These are phyloP conservation scores for Geosiphon pyriformis DNA, from an alignment of 192 early-diverging fungal genomes.

Conservation along the genomic window DNA sequence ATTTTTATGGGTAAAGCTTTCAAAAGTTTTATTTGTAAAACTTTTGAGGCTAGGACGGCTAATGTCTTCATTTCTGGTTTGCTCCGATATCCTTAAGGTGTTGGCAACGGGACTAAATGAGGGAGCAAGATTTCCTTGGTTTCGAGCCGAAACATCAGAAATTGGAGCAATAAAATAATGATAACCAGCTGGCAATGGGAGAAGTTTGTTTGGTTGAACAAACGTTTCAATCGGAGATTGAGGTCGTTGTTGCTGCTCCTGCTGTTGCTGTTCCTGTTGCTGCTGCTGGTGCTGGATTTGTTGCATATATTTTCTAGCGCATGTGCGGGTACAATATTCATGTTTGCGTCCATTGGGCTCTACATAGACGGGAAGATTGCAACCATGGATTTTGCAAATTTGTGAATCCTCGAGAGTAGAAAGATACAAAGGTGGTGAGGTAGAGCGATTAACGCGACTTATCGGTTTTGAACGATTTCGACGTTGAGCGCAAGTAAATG, in stretches of 20 bases:
- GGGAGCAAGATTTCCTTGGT: no score
- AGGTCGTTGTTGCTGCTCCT: not conserved
- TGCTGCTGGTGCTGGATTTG: not conserved
- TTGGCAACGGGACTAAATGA: no score
- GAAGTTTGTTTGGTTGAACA: no score
- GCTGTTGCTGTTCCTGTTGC: not conserved
- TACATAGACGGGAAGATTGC: not conserved
- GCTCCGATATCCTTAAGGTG: no score
- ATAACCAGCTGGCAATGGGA: not conserved
- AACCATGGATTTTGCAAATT: not conserved
- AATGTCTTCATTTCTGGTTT: no score
- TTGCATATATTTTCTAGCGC: not conserved
- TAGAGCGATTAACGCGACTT: not conserved
- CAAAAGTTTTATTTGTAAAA: no score
- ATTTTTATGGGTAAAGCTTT: no score
- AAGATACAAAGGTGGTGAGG: not conserved
- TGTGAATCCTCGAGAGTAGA: not conserved
- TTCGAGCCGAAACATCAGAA: no score
- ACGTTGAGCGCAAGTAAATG: not conserved
- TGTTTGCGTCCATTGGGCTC: not conserved
- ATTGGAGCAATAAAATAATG: not conserved
- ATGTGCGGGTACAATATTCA: not conserved
- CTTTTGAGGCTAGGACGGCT: no score
- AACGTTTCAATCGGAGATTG: no score
- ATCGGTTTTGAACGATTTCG: no score